Conservation (phyloP, 208 protist species). For the Porcisia hertigi region DNA sequence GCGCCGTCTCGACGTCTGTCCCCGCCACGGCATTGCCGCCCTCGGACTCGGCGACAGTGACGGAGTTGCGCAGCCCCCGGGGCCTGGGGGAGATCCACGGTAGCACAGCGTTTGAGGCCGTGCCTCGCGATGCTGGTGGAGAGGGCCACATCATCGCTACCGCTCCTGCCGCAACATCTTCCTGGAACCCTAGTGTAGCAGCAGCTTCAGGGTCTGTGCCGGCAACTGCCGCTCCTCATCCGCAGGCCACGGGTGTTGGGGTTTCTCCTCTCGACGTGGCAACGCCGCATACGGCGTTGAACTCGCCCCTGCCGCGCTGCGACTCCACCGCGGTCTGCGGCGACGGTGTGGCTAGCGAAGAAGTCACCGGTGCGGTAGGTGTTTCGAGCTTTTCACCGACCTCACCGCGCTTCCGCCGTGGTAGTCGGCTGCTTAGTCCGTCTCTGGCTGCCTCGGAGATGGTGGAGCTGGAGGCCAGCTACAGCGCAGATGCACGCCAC, state of each 20-base stretch:
- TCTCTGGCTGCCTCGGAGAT: constrained; percentile 21
- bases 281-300: constrained; percentile 12
- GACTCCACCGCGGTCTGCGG: neutral
- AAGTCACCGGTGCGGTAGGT: neutral
- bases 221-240: neutral
- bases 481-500: neutral
- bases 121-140: neutral
- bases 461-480: constrained; percentile 15
- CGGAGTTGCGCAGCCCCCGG: neutral
- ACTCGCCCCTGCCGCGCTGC: constrained; percentile 17
- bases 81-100: neutral
- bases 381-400: constrained; percentile 1
- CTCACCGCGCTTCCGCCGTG: neutral
- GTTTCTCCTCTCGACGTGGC: constrained; percentile 3
- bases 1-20: neutral
- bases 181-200: neutral
- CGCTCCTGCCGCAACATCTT: neutral
- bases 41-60: neutral
- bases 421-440: constrained; percentile 24
- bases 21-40: neutral
- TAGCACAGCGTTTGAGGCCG: neutral
- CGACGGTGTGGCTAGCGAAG: neutral
- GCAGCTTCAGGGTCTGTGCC: neutral
- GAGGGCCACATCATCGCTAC: neutral
- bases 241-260: constrained; percentile 7